Evolutionary conservation across 2,329 filamentous ascomycete genomes (phyloP).

Genomic region (Colletotrichum destructivum): DNA sequence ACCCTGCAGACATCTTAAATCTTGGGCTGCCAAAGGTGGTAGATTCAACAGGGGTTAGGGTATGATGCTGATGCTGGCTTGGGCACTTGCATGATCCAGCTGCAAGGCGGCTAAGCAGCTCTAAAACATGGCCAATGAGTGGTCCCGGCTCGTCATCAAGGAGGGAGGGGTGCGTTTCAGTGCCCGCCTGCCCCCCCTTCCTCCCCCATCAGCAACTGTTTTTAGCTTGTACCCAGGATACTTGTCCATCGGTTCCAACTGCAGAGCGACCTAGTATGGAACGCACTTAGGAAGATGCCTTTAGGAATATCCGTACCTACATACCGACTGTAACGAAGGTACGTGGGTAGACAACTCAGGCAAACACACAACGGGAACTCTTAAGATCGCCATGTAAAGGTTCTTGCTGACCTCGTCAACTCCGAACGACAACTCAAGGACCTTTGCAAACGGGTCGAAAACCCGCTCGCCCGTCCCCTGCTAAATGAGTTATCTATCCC

Average conservation of each 20-base stretch:
- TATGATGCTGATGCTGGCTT: constrained; percentile 39
- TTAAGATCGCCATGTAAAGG: too few species aligned
- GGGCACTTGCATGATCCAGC: constrained; percentile 44
- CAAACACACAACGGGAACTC: too few species aligned
- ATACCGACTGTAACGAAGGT: too few species aligned
- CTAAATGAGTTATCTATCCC: neutral
- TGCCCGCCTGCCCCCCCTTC: constrained; percentile 9
- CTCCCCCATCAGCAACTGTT: neutral
- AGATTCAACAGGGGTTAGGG: constrained; percentile 37
- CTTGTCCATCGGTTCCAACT: neutral
- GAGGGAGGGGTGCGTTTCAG: constrained; percentile 41
- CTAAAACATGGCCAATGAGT: constrained; percentile 39
- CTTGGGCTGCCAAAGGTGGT: constrained; percentile 34
- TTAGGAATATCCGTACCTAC: too few species aligned
- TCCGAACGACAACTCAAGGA: too few species aligned
- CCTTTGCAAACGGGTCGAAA: neutral
- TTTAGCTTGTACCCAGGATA: constrained; percentile 29
- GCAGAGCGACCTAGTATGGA: neutral
- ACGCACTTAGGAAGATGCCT: too few species aligned
- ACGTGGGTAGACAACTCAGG: too few species aligned
- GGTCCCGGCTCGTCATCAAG: constrained; percentile 1
- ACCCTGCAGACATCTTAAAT: constrained; percentile 43
- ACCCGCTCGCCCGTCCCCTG: neutral
- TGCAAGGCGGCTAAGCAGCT: constrained; percentile 45
- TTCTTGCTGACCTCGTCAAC: neutral